Evolutionary conservation across 75 land plant genomes (phyloP), one percentile per base, ranked within the genome.

Genomic region (Pinus taeda): DNA sequence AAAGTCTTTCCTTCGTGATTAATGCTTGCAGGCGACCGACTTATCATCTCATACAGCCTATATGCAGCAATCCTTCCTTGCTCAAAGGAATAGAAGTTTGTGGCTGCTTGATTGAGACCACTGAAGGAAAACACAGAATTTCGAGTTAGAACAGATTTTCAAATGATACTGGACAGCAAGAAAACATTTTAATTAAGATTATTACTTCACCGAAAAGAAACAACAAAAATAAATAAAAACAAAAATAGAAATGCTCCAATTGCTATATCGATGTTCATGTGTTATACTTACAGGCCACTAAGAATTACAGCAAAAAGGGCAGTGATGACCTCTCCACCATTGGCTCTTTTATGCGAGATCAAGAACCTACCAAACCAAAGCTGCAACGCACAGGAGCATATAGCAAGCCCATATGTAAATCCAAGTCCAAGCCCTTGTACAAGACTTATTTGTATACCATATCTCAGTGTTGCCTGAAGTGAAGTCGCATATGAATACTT

Each of bases 341-440:
- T 88, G 73, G 89, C 96, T 72, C 80, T 85, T 61, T 80, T 75
- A 73, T 82, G 78, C 24, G 71, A 66, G 76, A 97, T 83, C 4
- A 97, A 86, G 73, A 83, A 89, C 71, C 92, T 85, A 57, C 98
- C 99, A 77, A 95, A 95, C 96, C 96, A 97, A 74, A 97, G 84
- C 80, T 97, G 96, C 78, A 97, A 78, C n/a, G 99, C 96, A 87
- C 99, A 97, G n/a, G 99, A 97, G 81, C 99, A 97, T 62, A 97
- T 91, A 17, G 99, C 99, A 78, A 97, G 93, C 33, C 98, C 99
- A 82, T 97, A 97, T 29, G 98, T 97, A 73, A 97, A 95, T 71
- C 99, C 99, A 70, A 97, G 90, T 29, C 99, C 99, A 87, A 97
- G 90, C 14, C 99, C 99, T 90, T 97, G 99, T 39, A 97, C 99